phyloP scores from a whole-genome alignment of 768 basidiomycete genomes.

The Amanita rubescens region DNA sequence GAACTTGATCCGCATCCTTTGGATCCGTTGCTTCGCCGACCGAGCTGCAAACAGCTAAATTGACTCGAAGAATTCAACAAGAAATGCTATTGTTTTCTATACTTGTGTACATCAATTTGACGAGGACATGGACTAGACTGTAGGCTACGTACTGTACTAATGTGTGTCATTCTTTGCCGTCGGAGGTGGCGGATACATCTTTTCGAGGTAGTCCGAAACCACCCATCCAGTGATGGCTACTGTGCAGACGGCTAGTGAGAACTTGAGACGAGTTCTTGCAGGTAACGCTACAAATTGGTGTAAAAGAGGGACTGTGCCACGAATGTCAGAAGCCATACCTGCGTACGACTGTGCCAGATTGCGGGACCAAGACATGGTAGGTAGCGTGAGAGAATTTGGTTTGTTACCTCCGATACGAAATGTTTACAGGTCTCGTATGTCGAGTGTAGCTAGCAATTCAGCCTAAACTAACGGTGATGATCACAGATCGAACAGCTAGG shows the following conservation, averaged over 20 bases:
- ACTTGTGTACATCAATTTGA: conserved; percentile 1
- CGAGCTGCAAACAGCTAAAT: conserved; percentile 12
- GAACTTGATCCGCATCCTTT: conserved; percentile 27
- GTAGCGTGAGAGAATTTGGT: background rate
- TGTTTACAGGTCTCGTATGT: conserved; percentile 80
- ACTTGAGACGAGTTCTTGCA: conserved; percentile 40
- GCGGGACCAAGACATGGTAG: conserved; percentile 15
- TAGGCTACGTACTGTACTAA: conserved; percentile 4
- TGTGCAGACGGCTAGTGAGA: conserved; percentile 42
- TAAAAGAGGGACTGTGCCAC: background rate
- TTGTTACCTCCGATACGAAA: conserved; percentile 20
- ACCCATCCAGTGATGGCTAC: conserved; percentile 40
- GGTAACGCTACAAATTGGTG: conserved; percentile 36
- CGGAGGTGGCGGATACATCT: conserved; percentile 22
- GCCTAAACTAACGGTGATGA: conserved; percentile 7
- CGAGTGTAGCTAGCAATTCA: conserved; percentile 1
- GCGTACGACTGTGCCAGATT: conserved; percentile 33
- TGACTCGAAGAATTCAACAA: background rate
- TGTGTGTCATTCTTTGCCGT: conserved; percentile 11
- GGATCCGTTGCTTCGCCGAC: conserved; percentile 27
- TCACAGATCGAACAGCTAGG: conserved; percentile 86
- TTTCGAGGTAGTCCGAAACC: conserved; percentile 46
- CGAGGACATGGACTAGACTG: conserved; percentile 1
- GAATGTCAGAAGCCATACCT: conserved; percentile 19
- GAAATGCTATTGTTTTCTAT: background rate